These are phyloP conservation scores for Glarea lozoyensis DNA, from an alignment of 495 filamentous ascomycete genomes.

Conservation along the genomic window DNA sequence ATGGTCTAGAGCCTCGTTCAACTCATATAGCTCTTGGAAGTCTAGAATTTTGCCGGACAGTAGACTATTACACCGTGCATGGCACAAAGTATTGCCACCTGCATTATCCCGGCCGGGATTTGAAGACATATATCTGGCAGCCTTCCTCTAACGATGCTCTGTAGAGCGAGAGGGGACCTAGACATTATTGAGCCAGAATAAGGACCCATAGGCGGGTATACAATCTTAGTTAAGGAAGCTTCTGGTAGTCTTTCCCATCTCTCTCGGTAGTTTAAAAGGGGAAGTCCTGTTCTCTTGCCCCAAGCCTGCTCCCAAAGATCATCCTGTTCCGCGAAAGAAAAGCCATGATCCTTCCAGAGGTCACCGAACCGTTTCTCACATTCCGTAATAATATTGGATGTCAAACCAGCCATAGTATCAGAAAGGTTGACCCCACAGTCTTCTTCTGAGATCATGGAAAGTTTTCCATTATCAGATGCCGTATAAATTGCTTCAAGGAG, in stretches of 20 bases:
- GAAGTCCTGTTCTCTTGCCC: constrained; percentile 19
- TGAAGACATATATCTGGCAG: constrained; percentile 11
- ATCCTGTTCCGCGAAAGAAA: constrained; percentile 21
- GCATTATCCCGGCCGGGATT: constrained; percentile 10
- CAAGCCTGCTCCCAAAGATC: constrained; percentile 21
- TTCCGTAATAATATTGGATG: constrained; percentile 15
- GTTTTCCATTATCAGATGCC: constrained; percentile 9
- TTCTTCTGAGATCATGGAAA: constrained; percentile 6
- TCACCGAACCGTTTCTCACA: constrained; percentile 13
- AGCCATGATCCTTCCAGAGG: constrained; percentile 12
- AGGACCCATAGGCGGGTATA: constrained; percentile 10
- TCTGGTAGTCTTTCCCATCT: constrained; percentile 5
- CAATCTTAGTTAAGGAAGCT: constrained; percentile 1
- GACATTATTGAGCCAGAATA: constrained; percentile 9
- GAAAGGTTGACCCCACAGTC: constrained; percentile 3
- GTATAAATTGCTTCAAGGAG: constrained; percentile 7
- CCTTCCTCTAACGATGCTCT: constrained; percentile 14
- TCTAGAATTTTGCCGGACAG: constrained; percentile 4
- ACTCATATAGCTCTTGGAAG: constrained; percentile 7
- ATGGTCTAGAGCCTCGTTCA: constrained; percentile 13
- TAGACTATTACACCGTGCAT: constrained; percentile 4
- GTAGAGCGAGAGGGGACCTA: constrained; percentile 10
- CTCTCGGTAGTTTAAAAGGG: constrained; percentile 13
- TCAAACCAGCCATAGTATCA: constrained; percentile 11
- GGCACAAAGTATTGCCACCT: constrained; percentile 11